Percentiles rank a stretch among this genome's conserved stretches.
Evolutionary conservation across 2,329 filamentous ascomycete species (phyloP).

Genomic region (Penicillium sp.): DNA sequence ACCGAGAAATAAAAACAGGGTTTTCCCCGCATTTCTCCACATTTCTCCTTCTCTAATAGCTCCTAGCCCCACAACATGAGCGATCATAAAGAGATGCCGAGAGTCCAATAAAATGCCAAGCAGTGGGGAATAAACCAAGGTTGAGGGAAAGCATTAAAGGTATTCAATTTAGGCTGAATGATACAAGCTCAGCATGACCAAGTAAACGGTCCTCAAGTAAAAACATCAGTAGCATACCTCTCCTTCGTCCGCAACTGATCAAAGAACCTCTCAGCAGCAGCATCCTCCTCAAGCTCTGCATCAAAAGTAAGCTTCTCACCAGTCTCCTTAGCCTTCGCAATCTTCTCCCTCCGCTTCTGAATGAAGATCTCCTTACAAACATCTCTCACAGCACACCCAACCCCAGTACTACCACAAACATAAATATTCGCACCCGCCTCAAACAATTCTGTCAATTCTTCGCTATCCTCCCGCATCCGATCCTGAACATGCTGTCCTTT

Average conservation of each 20-base stretch:
- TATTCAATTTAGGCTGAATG: neutral
- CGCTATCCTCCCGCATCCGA: constrained; percentile 48
- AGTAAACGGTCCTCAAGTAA: constrained; percentile 34
- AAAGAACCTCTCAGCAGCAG: constrained; percentile 31
- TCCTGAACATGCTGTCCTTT: constrained; percentile 57
- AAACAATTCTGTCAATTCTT: constrained; percentile 48
- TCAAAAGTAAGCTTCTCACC: constrained; percentile 23
- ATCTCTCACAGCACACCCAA: constrained; percentile 52
- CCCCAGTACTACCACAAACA: constrained; percentile 61
- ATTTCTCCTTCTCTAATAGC: neutral
- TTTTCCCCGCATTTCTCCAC: neutral
- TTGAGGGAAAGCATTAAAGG: too few species aligned
- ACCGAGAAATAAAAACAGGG: too few species aligned
- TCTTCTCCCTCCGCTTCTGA: constrained; percentile 29
- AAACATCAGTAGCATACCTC: constrained; percentile 62
- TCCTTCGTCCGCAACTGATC: constrained; percentile 45
- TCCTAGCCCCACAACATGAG: neutral
- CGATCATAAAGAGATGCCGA: neutral
- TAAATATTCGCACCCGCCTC: constrained; percentile 57
- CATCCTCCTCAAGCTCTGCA: constrained; percentile 24
- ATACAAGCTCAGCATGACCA: neutral
- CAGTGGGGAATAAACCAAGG: neutral
- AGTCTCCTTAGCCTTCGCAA: constrained; percentile 34
- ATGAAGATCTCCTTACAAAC: constrained; percentile 38
- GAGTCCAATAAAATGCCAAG: neutral